These are phyloP conservation scores for Polysphondylium violaceum DNA, from an alignment of 78 protist genomes.

Conservation along the genomic window DNA sequence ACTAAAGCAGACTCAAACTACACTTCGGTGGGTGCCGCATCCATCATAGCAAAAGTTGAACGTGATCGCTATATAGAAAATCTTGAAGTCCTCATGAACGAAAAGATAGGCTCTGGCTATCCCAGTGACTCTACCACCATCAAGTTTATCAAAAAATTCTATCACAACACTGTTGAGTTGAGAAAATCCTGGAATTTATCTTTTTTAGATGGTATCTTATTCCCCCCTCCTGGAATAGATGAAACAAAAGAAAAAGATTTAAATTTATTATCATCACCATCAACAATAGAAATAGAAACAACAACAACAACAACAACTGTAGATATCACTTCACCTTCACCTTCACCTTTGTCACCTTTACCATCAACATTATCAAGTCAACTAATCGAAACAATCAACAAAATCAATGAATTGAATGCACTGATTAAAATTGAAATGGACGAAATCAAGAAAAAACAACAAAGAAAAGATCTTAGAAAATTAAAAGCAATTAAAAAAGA, in stretches of 20 bases:
- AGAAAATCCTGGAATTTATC: constrained; percentile 1
- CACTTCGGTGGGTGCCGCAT: constrained; percentile 44
- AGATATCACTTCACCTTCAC: background rate
- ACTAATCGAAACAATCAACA: no score
- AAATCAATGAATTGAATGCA: no score
- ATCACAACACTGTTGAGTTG: background rate
- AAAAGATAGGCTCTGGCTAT: constrained; percentile 52
- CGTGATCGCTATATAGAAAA: constrained; percentile 28
- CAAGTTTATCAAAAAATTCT: background rate
- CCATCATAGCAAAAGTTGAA: constrained; percentile 50
- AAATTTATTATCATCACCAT: background rate
- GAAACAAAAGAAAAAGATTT: background rate
- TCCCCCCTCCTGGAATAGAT: background rate
- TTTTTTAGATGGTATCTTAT: no score
- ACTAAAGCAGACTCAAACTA: constrained; percentile 44
- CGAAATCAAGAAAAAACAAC: no score
- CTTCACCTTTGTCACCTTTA: no score
- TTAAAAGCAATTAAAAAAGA: no score
- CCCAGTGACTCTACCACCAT: constrained; percentile 18
- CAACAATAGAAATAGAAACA: background rate
- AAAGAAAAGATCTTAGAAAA: no score
- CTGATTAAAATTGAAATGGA: no score
- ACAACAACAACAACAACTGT: background rate
- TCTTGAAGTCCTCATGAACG: background rate
- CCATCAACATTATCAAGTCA: no score